Evolutionary conservation across 2,329 filamentous ascomycete genomes (phyloP).

Genomic region (Hymenoscyphus infarciens): DNA sequence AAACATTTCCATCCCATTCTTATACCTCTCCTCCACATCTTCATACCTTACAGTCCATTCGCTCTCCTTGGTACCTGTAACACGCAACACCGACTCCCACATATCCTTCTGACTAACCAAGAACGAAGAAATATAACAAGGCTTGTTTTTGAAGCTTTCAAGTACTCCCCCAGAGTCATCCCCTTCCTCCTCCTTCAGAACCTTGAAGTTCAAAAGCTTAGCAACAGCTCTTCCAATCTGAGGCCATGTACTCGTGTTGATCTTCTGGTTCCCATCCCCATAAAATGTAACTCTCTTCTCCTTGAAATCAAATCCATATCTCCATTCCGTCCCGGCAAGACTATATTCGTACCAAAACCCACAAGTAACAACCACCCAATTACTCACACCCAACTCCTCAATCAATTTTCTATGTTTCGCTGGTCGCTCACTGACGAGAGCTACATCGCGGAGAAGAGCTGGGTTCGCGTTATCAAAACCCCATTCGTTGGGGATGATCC

Average conservation of each 20-base stretch:
- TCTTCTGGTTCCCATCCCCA: conserved; percentile 48
- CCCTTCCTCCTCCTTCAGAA: conserved; percentile 34
- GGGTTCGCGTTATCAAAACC: conserved; percentile 23
- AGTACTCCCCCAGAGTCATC: conserved; percentile 34
- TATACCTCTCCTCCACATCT: conserved; percentile 12
- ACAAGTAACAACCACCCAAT: conserved; percentile 28
- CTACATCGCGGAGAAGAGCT: not conserved
- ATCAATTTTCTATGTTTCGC: not conserved
- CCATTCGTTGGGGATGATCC: conserved; percentile 53
- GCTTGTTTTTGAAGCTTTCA: conserved; percentile 40
- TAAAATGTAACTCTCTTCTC: conserved; percentile 44
- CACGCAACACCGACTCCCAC: conserved; percentile 31
- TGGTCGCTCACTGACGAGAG: not conserved
- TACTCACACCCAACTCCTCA: not conserved
- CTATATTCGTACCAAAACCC: conserved; percentile 55
- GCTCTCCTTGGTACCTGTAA: conserved; percentile 11
- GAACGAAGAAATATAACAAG: conserved; percentile 45
- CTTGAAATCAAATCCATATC: conserved; percentile 49
- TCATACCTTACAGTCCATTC: conserved; percentile 21
- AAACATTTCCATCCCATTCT: conserved; percentile 14
- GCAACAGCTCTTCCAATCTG: conserved; percentile 55
- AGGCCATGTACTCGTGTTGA: conserved; percentile 45
- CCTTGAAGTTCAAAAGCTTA: conserved; percentile 41
- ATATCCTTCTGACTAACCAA: conserved; percentile 49
- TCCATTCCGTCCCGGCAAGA: conserved; percentile 35